A percentile compares a stretch with the other conserved stretches of the same genome.
Evolutionary conservation across 345 rosid species (phyloP).

Genomic region (Toxicodendron radicans): DNA sequence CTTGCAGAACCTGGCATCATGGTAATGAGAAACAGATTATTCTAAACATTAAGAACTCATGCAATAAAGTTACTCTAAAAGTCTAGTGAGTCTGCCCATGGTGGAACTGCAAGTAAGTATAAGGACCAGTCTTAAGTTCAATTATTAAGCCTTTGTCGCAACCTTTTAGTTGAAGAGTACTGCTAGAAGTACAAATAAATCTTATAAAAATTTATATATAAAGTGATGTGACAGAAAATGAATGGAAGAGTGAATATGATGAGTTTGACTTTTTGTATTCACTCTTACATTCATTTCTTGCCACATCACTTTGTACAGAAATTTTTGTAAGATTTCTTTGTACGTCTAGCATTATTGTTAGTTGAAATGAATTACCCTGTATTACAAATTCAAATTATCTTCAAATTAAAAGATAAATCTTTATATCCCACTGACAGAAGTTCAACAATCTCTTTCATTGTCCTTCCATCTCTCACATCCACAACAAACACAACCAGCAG

Average conservation of each 20-base stretch:
- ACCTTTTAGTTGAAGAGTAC: neutral
- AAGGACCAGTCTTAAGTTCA: neutral
- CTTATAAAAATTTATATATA: too few relatives aligned
- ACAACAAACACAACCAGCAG: neutral
- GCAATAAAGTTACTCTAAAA: neutral
- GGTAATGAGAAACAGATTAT: conserved; percentile 22
- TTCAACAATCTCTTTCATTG: neutral
- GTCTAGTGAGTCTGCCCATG: neutral
- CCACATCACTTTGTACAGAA: too few relatives aligned
- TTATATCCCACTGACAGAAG: too few relatives aligned
- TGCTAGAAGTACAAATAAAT: too few relatives aligned
- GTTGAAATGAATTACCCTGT: neutral
- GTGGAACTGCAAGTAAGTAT: neutral
- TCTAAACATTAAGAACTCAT: neutral
- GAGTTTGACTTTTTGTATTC: too few relatives aligned
- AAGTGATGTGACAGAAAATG: too few relatives aligned
- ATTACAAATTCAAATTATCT: neutral
- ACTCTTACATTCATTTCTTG: too few relatives aligned
- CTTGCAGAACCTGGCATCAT: conserved; percentile 68
- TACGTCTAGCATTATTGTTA: too few relatives aligned
- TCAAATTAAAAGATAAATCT: neutral
- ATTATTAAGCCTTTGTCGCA: neutral
- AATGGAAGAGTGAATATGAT: too few relatives aligned
- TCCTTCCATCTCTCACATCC: neutral
- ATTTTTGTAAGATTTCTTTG: too few relatives aligned